Conservation (phyloP, 345 rosid species). For the Noccaea bulbosa region DNA sequence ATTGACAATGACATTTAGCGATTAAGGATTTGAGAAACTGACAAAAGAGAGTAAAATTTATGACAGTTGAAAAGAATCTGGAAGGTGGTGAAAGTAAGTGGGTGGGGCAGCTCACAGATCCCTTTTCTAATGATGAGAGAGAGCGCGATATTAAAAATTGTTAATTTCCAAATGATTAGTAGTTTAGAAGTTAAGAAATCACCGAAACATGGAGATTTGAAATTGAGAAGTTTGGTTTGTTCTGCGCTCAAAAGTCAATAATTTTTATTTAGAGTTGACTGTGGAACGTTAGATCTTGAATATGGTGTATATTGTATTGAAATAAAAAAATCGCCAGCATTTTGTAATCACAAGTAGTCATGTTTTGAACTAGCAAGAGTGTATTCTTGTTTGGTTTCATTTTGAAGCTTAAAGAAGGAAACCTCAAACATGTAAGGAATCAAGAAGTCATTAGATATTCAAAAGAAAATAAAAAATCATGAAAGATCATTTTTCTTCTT, state of each 20-base stretch:
- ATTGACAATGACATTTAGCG: neutral
- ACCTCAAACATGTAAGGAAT: neutral
- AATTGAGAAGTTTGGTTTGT: constrained; percentile 1
- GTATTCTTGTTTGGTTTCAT: neutral
- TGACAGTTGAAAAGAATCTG: neutral
- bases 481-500: too few relatives aligned
- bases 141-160: neutral
- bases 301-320: neutral
- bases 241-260: constrained; percentile 6
- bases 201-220: neutral
- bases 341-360: neutral
- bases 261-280: neutral
- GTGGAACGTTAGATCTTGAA: constrained; percentile 7
- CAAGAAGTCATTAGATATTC: neutral
- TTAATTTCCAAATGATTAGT: neutral
- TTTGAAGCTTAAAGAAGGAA: neutral
- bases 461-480: too few relatives aligned
- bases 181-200: neutral
- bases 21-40: neutral
- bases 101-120: constrained; percentile 11
- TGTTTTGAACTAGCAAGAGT: neutral
- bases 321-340: neutral
- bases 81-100: neutral
- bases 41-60: constrained; percentile 2
- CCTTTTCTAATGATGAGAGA: constrained; percentile 4